Percentiles rank a stretch among this genome's conserved stretches.
Conservation (phyloP, 2,329 filamentous ascomycete species). For the Aurifilum marmelostoma region DNA sequence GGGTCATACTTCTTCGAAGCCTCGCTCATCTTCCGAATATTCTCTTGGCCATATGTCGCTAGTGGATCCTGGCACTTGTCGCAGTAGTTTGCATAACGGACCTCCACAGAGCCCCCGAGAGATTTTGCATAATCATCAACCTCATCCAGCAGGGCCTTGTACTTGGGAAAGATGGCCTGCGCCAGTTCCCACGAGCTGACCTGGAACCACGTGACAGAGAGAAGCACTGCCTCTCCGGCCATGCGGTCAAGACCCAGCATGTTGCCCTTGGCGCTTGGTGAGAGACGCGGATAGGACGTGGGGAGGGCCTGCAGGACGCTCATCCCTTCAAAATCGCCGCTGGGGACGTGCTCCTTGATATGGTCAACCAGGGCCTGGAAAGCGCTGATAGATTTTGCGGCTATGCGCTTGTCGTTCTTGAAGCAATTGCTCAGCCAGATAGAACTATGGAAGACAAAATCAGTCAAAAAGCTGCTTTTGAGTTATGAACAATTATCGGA, state of each 20-base stretch:
- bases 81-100: slow-evolving; percentile 4
- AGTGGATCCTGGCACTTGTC: slow-evolving; percentile 31
- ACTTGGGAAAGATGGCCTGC: background rate
- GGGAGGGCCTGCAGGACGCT: background rate
- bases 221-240: background rate
- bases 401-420: slow-evolving; percentile 11
- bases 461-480: background rate
- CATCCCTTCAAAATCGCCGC: background rate
- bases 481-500: background rate
- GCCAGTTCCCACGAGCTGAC: background rate
- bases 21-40: slow-evolving; percentile 32
- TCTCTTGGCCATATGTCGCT: slow-evolving; percentile 35
- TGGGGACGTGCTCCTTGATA: slow-evolving; percentile 2
- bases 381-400: background rate
- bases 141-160: background rate
- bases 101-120: background rate
- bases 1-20: slow-evolving; percentile 35
- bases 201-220: background rate
- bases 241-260: background rate
- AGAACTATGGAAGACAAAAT: background rate
- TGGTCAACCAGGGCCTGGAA: background rate
- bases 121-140: background rate
- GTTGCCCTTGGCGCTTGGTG: background rate
- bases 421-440: background rate
- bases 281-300: background rate